Evolutionary conservation across 495 filamentous ascomycete species (phyloP), one percentile per base, ranked within the genome.

Genomic region (Parmelia sp.): DNA sequence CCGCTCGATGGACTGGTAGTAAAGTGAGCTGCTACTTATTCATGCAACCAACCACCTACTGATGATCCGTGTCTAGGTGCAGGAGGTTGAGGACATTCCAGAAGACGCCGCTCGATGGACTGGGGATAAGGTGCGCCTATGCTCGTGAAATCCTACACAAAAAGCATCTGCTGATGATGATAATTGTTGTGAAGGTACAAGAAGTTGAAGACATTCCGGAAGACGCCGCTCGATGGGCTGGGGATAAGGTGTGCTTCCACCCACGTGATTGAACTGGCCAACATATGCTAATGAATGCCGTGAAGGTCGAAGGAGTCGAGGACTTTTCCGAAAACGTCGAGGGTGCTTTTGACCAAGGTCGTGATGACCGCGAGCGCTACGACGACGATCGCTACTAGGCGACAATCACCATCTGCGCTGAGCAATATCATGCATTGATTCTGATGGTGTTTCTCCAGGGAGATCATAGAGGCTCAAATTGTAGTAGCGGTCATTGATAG

Each of bases 151-250:
- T 25, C 8, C 12, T 7, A 4, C 25, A 7, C 17, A 19, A 3
- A 11, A 31, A 29, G 25, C 27, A 51, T 5, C 27, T 31, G 49
- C 49, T 53, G 27, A 53, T 53, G 49, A 10, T 53, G 27, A 53
- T 53, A 25, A 10, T 53, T 29, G 4, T 19, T 23, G 2, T 29
- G 2, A 17, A 53, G 49, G 49, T 53, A 31, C 25, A 53, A 31
- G 49, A 53, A 29, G 49, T 53, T 53, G 49, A 53, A 53, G 49
- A 53, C 27, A 9, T 53, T 53, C 49, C 49, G 27, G 49, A 53
- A 2, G 49, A 53, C 25, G 49, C 49, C 49, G 49, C 49, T 19
- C 49, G 49, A 53, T 53, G 49, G 49, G 25, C 49, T 31, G 49
- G 49, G 10, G 49, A 53, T 8, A 53, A 53, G 27, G 49, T 53